Percentiles rank a stretch among this genome's conserved stretches.
phyloP scores from a whole-genome alignment of 805 yeast species.

The Ogataea siamensis region DNA sequence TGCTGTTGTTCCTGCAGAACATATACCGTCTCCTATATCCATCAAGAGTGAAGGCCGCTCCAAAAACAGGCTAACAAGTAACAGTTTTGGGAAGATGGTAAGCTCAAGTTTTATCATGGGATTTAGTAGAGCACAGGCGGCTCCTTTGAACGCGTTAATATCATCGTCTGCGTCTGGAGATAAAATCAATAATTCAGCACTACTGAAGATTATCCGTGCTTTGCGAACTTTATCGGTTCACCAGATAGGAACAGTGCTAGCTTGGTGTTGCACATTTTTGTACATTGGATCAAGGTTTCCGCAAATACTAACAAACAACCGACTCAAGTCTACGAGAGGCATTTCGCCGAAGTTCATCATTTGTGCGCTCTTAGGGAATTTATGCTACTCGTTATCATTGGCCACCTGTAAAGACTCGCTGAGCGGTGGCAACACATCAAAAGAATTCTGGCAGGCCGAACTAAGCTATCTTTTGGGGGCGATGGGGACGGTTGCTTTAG shows the following conservation, averaged over 20 bases:
- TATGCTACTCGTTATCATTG: conserved; percentile 48
- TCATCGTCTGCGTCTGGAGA: neutral
- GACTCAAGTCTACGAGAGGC: conserved; percentile 48
- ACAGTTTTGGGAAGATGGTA: conserved; percentile 23
- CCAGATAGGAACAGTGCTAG: conserved; percentile 35
- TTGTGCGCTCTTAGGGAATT: conserved; percentile 49
- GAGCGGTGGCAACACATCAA: conserved; percentile 32
- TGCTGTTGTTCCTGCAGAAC: conserved; percentile 9
- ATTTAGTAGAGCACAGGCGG: conserved; percentile 30
- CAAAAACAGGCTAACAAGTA: conserved; percentile 4
- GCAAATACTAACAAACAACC: conserved; percentile 46
- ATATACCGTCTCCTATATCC: conserved; percentile 9
- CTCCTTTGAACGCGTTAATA: neutral
- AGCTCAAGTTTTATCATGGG: conserved; percentile 32
- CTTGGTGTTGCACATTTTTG: conserved; percentile 52
- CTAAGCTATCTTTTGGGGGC: conserved; percentile 48
- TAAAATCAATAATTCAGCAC: conserved; percentile 24
- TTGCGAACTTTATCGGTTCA: conserved; percentile 17
- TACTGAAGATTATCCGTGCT: conserved; percentile 19
- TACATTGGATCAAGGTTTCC: conserved; percentile 52
- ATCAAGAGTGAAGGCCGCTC: conserved; percentile 1
- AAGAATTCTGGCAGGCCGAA: conserved; percentile 40
- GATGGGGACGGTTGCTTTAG: conserved; percentile 51
- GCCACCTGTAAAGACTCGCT: conserved; percentile 43
- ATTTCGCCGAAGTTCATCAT: conserved; percentile 48